A percentile compares a stretch with the other conserved stretches of the same genome.
These are phyloP conservation scores for Leptographium lundbergii DNA, from an alignment of 2,329 filamentous ascomycete species.

Conservation along the genomic window DNA sequence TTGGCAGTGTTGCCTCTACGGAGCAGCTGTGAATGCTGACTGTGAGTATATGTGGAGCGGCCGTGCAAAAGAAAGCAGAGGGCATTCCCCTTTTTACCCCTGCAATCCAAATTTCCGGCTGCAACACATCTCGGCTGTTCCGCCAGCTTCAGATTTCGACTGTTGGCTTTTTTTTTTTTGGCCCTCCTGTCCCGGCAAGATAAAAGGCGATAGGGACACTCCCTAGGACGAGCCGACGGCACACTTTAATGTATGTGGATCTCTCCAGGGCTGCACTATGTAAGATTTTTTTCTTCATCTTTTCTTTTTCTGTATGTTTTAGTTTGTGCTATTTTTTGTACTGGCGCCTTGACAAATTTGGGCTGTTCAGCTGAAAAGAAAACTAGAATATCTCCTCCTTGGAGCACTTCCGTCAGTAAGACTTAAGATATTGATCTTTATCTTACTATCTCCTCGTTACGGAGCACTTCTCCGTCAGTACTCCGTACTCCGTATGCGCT, in stretches of 20 bases:
- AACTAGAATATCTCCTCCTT: background rate
- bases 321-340: background rate
- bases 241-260: background rate
- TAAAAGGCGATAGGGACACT: background rate
- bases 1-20: background rate
- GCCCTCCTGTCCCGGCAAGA: background rate
- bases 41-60: background rate
- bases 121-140: conserved; percentile 4
- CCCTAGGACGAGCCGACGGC: background rate
- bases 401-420: too few relatives aligned
- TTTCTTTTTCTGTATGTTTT: background rate
- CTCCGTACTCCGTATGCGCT: too few relatives aligned
- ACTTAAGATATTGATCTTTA: too few relatives aligned
- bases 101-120: conserved; percentile 10
- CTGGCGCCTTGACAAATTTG: background rate
- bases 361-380: background rate
- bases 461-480: too few relatives aligned
- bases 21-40: background rate
- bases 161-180: background rate
- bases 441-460: background rate
- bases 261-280: background rate
- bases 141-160: background rate
- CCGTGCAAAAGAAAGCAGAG: background rate
- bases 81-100: conserved; percentile 4
- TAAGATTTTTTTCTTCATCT: background rate